These are phyloP conservation scores for Globisporangium mamillatum DNA, from an alignment of 352 stramenopile genomes.

Conservation along the genomic window DNA sequence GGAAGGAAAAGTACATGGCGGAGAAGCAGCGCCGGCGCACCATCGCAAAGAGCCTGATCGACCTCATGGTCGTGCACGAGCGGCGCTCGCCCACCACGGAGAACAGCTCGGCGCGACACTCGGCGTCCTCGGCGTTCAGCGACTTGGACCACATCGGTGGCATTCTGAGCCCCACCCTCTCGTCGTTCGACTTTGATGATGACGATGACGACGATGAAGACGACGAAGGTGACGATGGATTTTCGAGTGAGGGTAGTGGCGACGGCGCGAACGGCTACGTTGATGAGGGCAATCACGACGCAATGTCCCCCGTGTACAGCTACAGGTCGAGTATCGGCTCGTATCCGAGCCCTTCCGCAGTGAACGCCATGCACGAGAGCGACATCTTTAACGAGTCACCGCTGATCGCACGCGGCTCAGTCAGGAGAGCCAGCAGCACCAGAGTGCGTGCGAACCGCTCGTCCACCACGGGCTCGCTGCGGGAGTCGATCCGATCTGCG, in stretches of 20 bases:
- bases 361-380: background rate
- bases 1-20: constrained; percentile 78
- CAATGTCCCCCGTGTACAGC: background rate
- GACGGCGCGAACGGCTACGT: constrained; percentile 2
- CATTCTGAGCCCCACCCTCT: constrained; percentile 78
- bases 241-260: constrained; percentile 2
- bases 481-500: constrained; percentile 1
- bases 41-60: constrained; percentile 60
- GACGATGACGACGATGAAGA: constrained; percentile 34
- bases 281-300: background rate
- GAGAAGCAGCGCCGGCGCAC: constrained; percentile 69
- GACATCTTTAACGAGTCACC: constrained; percentile 1
- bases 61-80: constrained; percentile 53
- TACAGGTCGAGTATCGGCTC: constrained; percentile 9
- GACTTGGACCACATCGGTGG: constrained; percentile 51
- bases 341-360: background rate
- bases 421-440: constrained; percentile 26
- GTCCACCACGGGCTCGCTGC: constrained; percentile 47
- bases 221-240: constrained; percentile 14
- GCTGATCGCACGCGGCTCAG: constrained; percentile 26
- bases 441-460: constrained; percentile 43
- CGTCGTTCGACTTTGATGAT: constrained; percentile 86
- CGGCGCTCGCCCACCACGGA: constrained; percentile 17
- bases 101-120: constrained; percentile 17
- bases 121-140: constrained; percentile 47